These are phyloP conservation scores for barrel medic (Medicago truncatula) DNA, from an alignment of 306 rosid genomes.

Conservation along the genomic window DNA sequence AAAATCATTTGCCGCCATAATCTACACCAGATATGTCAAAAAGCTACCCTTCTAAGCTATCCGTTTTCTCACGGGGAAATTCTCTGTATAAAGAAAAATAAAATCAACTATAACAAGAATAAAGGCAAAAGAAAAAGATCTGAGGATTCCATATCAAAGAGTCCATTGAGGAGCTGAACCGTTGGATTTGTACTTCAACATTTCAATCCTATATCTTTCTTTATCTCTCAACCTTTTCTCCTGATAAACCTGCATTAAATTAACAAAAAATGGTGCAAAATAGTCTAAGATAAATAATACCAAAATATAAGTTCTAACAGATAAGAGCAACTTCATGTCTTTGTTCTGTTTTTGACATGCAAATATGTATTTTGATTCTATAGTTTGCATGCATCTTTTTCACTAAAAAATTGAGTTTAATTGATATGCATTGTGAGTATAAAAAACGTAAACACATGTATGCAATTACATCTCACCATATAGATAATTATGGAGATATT, in stretches of 20 bases:
- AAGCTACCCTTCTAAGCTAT: conserved; percentile 27
- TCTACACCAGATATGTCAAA: conserved; percentile 39
- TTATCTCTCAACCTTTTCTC: conserved; percentile 75
- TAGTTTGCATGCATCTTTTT: not conserved
- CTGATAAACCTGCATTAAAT: conserved; percentile 67
- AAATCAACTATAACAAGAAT: conserved; percentile 32
- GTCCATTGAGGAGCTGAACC: conserved; percentile 50
- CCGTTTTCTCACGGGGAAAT: conserved; percentile 4
- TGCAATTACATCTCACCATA: no score
- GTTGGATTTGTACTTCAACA: conserved; percentile 65
- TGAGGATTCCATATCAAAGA: not conserved
- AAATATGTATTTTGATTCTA: not conserved
- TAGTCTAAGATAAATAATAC: conserved; percentile 1
- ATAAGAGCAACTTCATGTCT: conserved; percentile 7
- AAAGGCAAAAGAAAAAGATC: conserved; percentile 1
- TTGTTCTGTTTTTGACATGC: conserved; percentile 13
- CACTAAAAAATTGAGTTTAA: not conserved
- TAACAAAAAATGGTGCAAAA: conserved; percentile 3
- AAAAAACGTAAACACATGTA: no score
- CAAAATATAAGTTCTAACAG: not conserved
- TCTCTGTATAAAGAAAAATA: conserved; percentile 19
- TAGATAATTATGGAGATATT: no score
- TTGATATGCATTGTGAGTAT: no score
- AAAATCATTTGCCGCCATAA: conserved; percentile 36
- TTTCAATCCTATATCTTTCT: conserved; percentile 70